Percentiles rank a stretch among this genome's conserved stretches.
Evolutionary conservation across 257 asterid species (phyloP).

Genomic region (Paulownia fortunei): DNA sequence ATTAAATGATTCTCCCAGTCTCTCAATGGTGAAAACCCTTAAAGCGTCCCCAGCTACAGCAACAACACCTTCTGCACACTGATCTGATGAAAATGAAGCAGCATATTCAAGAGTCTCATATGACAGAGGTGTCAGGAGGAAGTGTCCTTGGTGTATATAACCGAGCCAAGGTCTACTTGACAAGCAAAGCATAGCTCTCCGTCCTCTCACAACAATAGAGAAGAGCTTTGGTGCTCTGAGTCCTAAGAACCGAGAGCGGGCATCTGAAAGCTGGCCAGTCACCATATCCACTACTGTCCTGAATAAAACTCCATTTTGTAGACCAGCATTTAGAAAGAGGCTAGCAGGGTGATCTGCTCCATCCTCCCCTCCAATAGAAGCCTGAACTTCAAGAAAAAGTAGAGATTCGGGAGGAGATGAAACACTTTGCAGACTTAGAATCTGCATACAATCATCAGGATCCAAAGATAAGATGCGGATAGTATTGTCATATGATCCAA

Average conservation of each 20-base stretch:
- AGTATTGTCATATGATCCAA: slow-evolving; percentile 97
- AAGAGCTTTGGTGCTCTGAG: slow-evolving; percentile 96
- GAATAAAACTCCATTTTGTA: slow-evolving; percentile 91
- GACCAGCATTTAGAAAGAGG: slow-evolving; percentile 91
- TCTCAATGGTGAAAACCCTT: slow-evolving; percentile 92
- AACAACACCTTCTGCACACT: slow-evolving; percentile 99
- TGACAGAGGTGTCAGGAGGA: slow-evolving; percentile 92
- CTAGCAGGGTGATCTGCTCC: slow-evolving; percentile 99
- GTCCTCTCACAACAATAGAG: slow-evolving; percentile 85
- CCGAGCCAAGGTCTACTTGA: slow-evolving; percentile 99
- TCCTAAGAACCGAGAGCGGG: slow-evolving; percentile 95
- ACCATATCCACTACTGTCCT: slow-evolving; percentile 99
- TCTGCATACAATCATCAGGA: slow-evolving; percentile 98
- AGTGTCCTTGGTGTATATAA: slow-evolving; percentile 97
- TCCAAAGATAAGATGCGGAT: slow-evolving; percentile 92
- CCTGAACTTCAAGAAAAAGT: slow-evolving; percentile 96
- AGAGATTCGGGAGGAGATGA: slow-evolving; percentile 98
- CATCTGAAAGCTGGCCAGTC: slow-evolving; percentile 97
- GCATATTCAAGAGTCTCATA: slow-evolving; percentile 97
- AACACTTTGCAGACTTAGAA: slow-evolving; percentile 94
- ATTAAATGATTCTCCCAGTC: slow-evolving; percentile 95
- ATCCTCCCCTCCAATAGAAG: slow-evolving; percentile 97
- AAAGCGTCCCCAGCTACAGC: slow-evolving; percentile 99
- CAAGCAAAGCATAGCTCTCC: slow-evolving; percentile 95
- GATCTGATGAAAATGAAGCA: slow-evolving; percentile 98